Percentiles rank a stretch among this genome's conserved stretches.
Evolutionary conservation across 2,329 filamentous ascomycete genomes (phyloP).

Genomic region (Lachnellula willkommii): DNA sequence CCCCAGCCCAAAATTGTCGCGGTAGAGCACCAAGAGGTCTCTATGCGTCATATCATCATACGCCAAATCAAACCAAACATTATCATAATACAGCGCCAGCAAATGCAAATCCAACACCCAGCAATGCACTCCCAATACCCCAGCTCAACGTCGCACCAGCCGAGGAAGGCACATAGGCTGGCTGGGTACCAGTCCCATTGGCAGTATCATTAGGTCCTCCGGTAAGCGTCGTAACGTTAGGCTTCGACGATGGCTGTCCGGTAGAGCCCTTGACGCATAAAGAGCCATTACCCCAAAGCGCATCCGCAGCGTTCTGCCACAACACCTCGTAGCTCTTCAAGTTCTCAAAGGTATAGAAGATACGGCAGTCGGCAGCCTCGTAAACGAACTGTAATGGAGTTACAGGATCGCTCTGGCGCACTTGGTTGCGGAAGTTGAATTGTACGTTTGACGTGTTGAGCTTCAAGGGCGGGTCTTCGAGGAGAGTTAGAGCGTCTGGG

Average conservation of each 20-base stretch:
- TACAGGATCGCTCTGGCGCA: constrained; percentile 27
- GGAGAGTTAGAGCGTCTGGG: neutral
- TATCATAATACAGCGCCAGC: neutral
- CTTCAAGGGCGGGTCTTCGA: neutral
- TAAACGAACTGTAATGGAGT: constrained; percentile 53
- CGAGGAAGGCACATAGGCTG: neutral
- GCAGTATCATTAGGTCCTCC: neutral
- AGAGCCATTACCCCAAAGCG: constrained; percentile 32
- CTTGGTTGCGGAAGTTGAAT: constrained; percentile 37
- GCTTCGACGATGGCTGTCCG: neutral
- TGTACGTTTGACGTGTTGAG: neutral
- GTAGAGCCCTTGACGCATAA: constrained; percentile 1
- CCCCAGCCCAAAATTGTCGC: neutral
- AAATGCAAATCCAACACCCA: neutral
- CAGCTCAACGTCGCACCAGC: neutral
- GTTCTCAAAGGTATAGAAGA: constrained; percentile 51
- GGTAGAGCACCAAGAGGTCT: neutral
- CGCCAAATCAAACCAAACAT: neutral
- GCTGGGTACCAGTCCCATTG: neutral
- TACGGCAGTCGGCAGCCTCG: constrained; percentile 52
- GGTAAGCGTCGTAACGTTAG: neutral
- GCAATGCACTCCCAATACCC: neutral
- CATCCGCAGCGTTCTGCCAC: constrained; percentile 41
- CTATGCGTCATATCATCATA: neutral
- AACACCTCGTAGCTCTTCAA: constrained; percentile 41